Evolutionary conservation across 768 basidiomycete genomes (phyloP).

Genomic region (Ramaria rubella): DNA sequence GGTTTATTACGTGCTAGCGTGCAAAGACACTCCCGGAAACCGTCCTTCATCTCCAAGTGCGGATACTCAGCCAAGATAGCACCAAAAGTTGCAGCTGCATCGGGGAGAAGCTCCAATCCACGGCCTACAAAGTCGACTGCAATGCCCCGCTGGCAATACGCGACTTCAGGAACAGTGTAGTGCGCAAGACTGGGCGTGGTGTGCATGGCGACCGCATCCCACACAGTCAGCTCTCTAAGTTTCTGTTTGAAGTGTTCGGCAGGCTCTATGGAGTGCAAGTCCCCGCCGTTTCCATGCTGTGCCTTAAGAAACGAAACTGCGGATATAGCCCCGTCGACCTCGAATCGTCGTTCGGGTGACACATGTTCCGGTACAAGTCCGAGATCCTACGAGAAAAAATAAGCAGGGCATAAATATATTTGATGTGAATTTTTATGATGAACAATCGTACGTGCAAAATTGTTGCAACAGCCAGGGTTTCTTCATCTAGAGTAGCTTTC

Average conservation of each 20-base stretch:
- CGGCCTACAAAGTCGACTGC: neutral
- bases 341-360: neutral
- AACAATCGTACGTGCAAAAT: no score
- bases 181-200: neutral
- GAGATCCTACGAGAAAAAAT: no score
- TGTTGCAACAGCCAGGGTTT: neutral
- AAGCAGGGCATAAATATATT: no score
- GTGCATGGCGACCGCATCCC: constrained; percentile 13
- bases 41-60: neutral
- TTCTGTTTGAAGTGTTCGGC: neutral
- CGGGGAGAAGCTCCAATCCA: neutral
- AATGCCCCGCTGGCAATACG: neutral
- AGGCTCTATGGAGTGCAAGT: no score
- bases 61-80: neutral
- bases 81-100: neutral
- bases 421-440: no score
- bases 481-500: neutral
- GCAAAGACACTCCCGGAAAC: neutral
- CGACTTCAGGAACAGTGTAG: constrained; percentile 13
- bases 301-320: neutral
- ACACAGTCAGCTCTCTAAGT: neutral
- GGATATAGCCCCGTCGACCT: neutral
- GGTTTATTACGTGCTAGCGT: neutral
- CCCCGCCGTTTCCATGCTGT: neutral
- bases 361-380: neutral